A percentile compares a stretch with the other conserved stretches of the same genome.
Evolutionary conservation across 805 yeast species (phyloP).

Genomic region (Nakazawaea ambrosiae): DNA sequence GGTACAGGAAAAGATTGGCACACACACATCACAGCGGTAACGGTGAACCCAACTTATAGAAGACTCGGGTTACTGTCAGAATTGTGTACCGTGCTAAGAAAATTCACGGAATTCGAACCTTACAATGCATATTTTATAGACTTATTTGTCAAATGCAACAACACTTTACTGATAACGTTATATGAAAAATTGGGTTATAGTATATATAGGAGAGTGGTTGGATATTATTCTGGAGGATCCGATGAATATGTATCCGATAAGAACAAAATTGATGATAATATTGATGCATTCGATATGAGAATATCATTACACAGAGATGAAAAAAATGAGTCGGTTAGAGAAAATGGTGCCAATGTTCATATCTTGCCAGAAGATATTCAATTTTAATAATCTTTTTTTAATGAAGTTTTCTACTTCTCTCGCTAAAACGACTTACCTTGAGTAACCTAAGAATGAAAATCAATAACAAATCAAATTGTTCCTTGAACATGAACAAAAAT

Average conservation of each 20-base stretch:
- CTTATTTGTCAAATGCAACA: conserved; percentile 84
- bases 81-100: conserved; percentile 67
- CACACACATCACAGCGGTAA: conserved; percentile 93
- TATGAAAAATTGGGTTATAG: conserved; percentile 85
- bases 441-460: conserved; percentile 7
- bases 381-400: conserved; percentile 38
- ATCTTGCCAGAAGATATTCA: conserved; percentile 63
- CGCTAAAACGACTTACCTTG: not conserved
- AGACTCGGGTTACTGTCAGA: conserved; percentile 81
- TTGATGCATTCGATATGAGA: conserved; percentile 89
- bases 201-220: conserved; percentile 80
- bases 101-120: conserved; percentile 66
- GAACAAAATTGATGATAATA: conserved; percentile 48
- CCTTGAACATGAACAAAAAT: conserved; percentile 72
- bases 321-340: conserved; percentile 44
- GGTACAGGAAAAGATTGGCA: conserved; percentile 88
- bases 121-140: conserved; percentile 82
- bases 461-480: conserved; percentile 34
- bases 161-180: conserved; percentile 67
- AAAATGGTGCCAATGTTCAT: conserved; percentile 51
- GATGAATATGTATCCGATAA: conserved; percentile 40
- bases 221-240: conserved; percentile 59
- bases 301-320: conserved; percentile 53
- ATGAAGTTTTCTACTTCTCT: too few relatives aligned
- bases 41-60: conserved; percentile 76